These are phyloP conservation scores for Globisporangium carolinianum DNA, from an alignment of 352 stramenopile species.

Conservation along the genomic window DNA sequence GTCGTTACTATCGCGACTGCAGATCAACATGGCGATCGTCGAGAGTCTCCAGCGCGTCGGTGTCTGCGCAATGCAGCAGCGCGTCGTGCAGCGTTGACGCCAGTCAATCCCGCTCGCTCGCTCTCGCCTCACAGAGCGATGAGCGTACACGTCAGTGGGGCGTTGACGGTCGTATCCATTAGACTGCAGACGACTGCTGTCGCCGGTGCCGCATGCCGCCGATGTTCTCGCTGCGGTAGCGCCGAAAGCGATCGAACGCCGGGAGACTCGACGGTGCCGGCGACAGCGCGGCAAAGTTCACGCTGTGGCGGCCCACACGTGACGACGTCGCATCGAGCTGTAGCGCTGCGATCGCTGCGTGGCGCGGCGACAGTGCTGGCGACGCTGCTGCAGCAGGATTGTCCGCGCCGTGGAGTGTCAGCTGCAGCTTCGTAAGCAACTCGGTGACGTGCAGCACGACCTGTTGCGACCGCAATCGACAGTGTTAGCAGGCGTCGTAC, in stretches of 20 bases:
- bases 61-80: slow-evolving; percentile 18
- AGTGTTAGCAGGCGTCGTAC: neutral
- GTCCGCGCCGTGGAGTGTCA: slow-evolving; percentile 26
- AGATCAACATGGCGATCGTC: slow-evolving; percentile 69
- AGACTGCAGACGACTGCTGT: slow-evolving; percentile 10
- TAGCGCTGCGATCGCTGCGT: neutral
- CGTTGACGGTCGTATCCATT: neutral
- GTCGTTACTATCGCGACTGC: neutral
- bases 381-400: neutral
- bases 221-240: slow-evolving; percentile 5
- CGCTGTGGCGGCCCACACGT: neutral
- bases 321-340: neutral
- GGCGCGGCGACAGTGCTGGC: neutral
- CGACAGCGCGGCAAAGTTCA: slow-evolving; percentile 3
- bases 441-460: slow-evolving; percentile 57
- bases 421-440: slow-evolving; percentile 29
- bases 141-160: too few species aligned
- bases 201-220: slow-evolving; percentile 11
- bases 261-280: slow-evolving; percentile 5
- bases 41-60: slow-evolving; percentile 39
- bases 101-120: neutral
- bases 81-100: slow-evolving; percentile 8
- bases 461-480: slow-evolving; percentile 13
- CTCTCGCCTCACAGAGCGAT: too few species aligned
- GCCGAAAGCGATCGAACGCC: slow-evolving; percentile 7